Conservation (phyloP, 805 yeast species). For the Schwanniomyces vanrijiae region DNA sequence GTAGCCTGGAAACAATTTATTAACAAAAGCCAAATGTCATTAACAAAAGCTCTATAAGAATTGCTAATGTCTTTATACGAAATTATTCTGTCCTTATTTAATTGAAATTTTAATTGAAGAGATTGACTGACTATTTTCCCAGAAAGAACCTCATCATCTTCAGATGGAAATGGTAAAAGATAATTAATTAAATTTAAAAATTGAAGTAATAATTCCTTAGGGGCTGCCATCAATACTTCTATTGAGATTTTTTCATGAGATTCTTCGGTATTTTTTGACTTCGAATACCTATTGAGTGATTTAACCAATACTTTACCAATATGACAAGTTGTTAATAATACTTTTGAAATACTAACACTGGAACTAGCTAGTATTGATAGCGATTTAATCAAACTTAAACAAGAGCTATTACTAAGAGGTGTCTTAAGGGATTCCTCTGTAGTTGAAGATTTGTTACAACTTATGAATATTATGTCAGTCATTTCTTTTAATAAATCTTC, state of each 20-base stretch:
- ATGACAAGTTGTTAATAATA: slow-evolving; percentile 47
- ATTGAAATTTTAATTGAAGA: slow-evolving; percentile 17
- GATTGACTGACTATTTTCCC: slow-evolving; percentile 19
- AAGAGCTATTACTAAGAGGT: slow-evolving; percentile 35
- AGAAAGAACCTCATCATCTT: slow-evolving; percentile 29
- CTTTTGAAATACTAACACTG: slow-evolving; percentile 40
- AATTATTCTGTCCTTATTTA: slow-evolving; percentile 32
- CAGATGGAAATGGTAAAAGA: slow-evolving; percentile 53
- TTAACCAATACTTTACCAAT: slow-evolving; percentile 48
- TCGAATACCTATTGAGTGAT: slow-evolving; percentile 54
- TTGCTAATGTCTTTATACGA: slow-evolving; percentile 24
- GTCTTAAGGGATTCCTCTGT: slow-evolving; percentile 17
- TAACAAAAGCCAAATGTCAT: slow-evolving; percentile 50
- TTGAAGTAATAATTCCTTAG: slow-evolving; percentile 60
- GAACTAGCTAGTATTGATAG: slow-evolving; percentile 43
- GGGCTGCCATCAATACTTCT: slow-evolving; percentile 72
- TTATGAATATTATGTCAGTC: slow-evolving; percentile 20
- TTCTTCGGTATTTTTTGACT: slow-evolving; percentile 13
- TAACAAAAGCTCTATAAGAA: slow-evolving; percentile 37
- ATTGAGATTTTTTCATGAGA: slow-evolving; percentile 16
- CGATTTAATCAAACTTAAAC: slow-evolving; percentile 44
- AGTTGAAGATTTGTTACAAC: slow-evolving; percentile 26
- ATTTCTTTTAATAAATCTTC: slow-evolving; percentile 21
- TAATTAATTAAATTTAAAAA: slow-evolving; percentile 56
- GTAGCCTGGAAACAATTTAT: slow-evolving; percentile 70